These are phyloP conservation scores for Fulvia fulva DNA, from an alignment of 2,329 filamentous ascomycete species.

Conservation along the genomic window DNA sequence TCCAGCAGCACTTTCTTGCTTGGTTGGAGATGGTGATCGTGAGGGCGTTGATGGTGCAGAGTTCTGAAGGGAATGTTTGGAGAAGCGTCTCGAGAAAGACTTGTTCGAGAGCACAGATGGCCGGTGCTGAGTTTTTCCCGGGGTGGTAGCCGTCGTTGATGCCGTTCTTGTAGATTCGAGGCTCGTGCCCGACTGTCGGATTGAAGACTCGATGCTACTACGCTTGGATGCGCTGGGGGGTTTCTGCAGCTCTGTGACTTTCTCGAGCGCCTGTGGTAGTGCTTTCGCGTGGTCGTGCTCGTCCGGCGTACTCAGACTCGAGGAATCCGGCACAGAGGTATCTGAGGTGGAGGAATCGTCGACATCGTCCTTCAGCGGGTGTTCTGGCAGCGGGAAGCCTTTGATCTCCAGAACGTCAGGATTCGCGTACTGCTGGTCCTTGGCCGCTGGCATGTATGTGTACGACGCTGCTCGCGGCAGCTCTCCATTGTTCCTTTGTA, in stretches of 20 bases:
- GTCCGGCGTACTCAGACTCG: slow-evolving; percentile 44
- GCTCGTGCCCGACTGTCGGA: slow-evolving; percentile 19
- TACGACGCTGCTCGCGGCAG: slow-evolving; percentile 57
- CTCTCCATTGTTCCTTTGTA: slow-evolving; percentile 14
- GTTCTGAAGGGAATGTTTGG: slow-evolving; percentile 28
- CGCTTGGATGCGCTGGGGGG: slow-evolving; percentile 21
- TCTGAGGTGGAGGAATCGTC: slow-evolving; percentile 33
- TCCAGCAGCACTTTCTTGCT: slow-evolving; percentile 11
- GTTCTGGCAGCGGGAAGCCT: slow-evolving; percentile 27
- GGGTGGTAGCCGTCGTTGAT: slow-evolving; percentile 23
- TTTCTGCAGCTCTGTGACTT: slow-evolving; percentile 31
- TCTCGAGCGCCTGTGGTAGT: slow-evolving; percentile 28
- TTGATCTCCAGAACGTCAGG: slow-evolving; percentile 40
- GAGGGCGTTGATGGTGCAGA: slow-evolving; percentile 27
- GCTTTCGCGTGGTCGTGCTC: slow-evolving; percentile 29
- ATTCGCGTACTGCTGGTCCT: slow-evolving; percentile 26
- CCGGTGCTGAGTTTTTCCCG: slow-evolving; percentile 18
- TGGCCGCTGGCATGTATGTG: slow-evolving; percentile 47
- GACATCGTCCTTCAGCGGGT: slow-evolving; percentile 21
- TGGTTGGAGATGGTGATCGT: slow-evolving; percentile 32
- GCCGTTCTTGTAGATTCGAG: slow-evolving; percentile 22
- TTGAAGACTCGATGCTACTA: slow-evolving; percentile 23
- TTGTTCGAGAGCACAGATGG: slow-evolving; percentile 17
- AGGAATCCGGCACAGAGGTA: slow-evolving; percentile 37
- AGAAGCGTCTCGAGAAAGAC: slow-evolving; percentile 27